phyloP scores from a whole-genome alignment of 2,329 filamentous ascomycete species.

The Alternaria sp. region DNA sequence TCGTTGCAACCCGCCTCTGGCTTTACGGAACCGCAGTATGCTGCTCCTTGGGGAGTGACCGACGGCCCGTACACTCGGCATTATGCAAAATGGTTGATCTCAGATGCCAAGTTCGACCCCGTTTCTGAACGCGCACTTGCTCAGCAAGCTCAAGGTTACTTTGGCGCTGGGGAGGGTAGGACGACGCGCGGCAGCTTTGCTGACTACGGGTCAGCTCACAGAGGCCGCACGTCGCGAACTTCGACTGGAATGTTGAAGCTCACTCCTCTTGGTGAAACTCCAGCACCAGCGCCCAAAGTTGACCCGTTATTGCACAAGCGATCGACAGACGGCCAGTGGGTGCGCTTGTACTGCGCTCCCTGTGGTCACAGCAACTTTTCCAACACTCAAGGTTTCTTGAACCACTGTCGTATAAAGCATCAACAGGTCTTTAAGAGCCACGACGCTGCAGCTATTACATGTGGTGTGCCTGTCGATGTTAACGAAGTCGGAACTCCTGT shows the following conservation, averaged over 20 bases:
- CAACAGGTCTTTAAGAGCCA: constrained; percentile 94
- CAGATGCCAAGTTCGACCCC: constrained; percentile 82
- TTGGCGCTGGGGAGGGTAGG: constrained; percentile 68
- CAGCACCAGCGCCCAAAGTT: constrained; percentile 66
- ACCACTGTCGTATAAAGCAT: constrained; percentile 97
- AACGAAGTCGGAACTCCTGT: constrained; percentile 59
- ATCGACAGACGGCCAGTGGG: constrained; percentile 79
- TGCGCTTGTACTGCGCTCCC: constrained; percentile 87
- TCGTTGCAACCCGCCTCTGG: constrained; percentile 69
- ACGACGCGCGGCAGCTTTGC: constrained; percentile 78
- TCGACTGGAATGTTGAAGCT: constrained; percentile 61
- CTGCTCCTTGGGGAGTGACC: constrained; percentile 86
- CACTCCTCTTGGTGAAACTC: constrained; percentile 53
- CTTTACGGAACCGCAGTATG: constrained; percentile 75
- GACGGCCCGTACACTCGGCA: constrained; percentile 94
- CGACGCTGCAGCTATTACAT: constrained; percentile 88
- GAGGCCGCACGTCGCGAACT: constrained; percentile 66
- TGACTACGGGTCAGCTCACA: constrained; percentile 60
- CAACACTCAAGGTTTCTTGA: constrained; percentile 98
- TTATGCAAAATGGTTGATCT: constrained; percentile 94
- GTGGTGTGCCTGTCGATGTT: constrained; percentile 81
- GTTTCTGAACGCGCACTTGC: constrained; percentile 49
- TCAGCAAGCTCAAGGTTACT: constrained; percentile 48
- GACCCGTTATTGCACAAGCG: constrained; percentile 86
- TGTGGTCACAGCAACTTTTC: constrained; percentile 92